Conservation (phyloP, 805 yeast species). For the Groenewaldozyma tartarivorans region DNA sequence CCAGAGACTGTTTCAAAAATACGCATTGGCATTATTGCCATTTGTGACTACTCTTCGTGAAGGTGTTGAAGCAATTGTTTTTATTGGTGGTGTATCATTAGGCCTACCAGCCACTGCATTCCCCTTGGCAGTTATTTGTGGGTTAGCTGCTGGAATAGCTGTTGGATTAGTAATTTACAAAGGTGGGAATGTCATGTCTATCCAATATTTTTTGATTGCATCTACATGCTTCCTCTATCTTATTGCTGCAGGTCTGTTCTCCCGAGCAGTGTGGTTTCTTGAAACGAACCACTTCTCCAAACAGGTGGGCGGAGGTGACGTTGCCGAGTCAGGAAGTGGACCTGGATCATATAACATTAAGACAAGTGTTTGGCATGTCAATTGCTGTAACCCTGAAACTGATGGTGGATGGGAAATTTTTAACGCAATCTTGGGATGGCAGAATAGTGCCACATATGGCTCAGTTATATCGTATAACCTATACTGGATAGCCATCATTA, state of each 20-base stretch:
- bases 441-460: conserved; percentile 90
- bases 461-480: conserved; percentile 81
- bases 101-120: conserved; percentile 57
- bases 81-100: conserved; percentile 92
- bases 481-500: conserved; percentile 71
- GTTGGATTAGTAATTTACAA: conserved; percentile 68
- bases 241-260: conserved; percentile 86
- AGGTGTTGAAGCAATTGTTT: conserved; percentile 93
- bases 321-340: conserved; percentile 85
- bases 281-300: conserved; percentile 57
- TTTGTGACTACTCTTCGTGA: conserved; percentile 88
- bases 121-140: conserved; percentile 89
- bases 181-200: conserved; percentile 74
- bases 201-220: conserved; percentile 76
- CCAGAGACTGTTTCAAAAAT: conserved; percentile 44
- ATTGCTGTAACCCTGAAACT: conserved; percentile 90
- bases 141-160: conserved; percentile 65
- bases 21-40: conserved; percentile 83
- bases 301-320: conserved; percentile 78
- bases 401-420: conserved; percentile 97
- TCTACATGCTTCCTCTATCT: conserved; percentile 86
- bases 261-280: conserved; percentile 88
- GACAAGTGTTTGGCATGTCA: conserved; percentile 86
- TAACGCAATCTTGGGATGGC: conserved; percentile 94
- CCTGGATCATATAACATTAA: conserved; percentile 87